Evolutionary conservation across 306 rosid species (phyloP), one percentile per base, ranked within the genome.

Genomic region (Castanea sativa): DNA sequence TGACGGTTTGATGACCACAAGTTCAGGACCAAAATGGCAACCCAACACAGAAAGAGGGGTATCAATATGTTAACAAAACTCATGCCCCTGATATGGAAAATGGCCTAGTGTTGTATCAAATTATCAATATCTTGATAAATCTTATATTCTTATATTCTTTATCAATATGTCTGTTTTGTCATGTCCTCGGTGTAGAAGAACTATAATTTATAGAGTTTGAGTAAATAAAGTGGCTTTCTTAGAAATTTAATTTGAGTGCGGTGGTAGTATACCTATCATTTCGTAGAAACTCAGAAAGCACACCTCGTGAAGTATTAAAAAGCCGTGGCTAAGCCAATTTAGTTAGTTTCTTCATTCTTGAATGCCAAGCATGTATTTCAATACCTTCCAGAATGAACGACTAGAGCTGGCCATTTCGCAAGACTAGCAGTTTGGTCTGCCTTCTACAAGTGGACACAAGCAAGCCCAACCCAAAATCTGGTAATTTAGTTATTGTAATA

Each of bases 181-280:
- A 73, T 32, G 69, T 73, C 49, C 55, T 38, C 20, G 57, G 15
- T 2, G 30, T 25, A 49, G 35, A 14, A 41, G 13, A 25, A 18
- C 25, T 8, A 41, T 6, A 10, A 53, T 75, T 56, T 80, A 80
- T 69, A 80, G 74, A 35, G 52, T 6, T 11, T 25, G 60, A 12
- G 20, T 35, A 65, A 27, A 65, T 55, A 18, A 59, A n/a, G 53
- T 67, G 77, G 32, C 25, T 84, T 87, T 83, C 84, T 49, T 10
- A 15, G 82, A 80, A 80, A 81, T 71, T 20, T 38, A 33, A 23
- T 65, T 53, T 23, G 38, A 77, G 75, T 76, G 73, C 74, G 64
- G n/a, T 21, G 20, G 29, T 71, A 25, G 69, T 30, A 57, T 75
- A 69, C 72, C 38, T 23, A 27, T 27, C 6, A 6, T n/a, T 68